Conservation (phyloP, 495 filamentous ascomycete genomes). For the Ramalina intermedia region DNA sequence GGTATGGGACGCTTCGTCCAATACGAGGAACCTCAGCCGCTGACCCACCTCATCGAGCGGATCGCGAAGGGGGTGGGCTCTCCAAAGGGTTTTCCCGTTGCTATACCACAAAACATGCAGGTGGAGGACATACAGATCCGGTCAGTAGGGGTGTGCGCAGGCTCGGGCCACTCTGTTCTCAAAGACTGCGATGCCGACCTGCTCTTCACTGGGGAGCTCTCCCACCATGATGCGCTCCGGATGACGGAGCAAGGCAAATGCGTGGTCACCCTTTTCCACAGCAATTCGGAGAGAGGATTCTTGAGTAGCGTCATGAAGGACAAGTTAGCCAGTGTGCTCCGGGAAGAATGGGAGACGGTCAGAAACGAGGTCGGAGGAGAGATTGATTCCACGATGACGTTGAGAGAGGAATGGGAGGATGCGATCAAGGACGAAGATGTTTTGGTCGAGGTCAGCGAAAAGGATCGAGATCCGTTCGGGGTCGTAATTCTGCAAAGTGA, state of each 20-base stretch:
- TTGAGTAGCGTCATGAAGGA: conserved; percentile 52
- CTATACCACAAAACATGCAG: conserved; percentile 44
- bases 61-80: conserved; percentile 45
- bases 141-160: conserved; percentile 63
- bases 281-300: conserved; percentile 78
- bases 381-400: conserved; percentile 19
- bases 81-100: conserved; percentile 51
- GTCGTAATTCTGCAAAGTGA: conserved; percentile 40
- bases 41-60: conserved; percentile 46
- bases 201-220: conserved; percentile 82
- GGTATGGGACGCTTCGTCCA: conserved; percentile 67
- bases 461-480: conserved; percentile 67
- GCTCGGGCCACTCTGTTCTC: conserved; percentile 64
- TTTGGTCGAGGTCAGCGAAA: conserved; percentile 58
- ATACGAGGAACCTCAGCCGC: conserved; percentile 41
- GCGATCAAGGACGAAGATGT: conserved; percentile 35
- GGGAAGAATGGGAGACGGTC: conserved; percentile 35
- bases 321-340: conserved; percentile 43
- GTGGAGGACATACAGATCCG: conserved; percentile 41
- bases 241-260: conserved; percentile 77
- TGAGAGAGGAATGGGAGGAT: conserved; percentile 26
- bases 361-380: conserved; percentile 24
- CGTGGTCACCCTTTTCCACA: conserved; percentile 77
- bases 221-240: conserved; percentile 77
- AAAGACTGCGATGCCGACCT: conserved; percentile 53